phyloP scores from a whole-genome alignment of 2,329 filamentous ascomycete species.

The Waltergamsia citrina region DNA sequence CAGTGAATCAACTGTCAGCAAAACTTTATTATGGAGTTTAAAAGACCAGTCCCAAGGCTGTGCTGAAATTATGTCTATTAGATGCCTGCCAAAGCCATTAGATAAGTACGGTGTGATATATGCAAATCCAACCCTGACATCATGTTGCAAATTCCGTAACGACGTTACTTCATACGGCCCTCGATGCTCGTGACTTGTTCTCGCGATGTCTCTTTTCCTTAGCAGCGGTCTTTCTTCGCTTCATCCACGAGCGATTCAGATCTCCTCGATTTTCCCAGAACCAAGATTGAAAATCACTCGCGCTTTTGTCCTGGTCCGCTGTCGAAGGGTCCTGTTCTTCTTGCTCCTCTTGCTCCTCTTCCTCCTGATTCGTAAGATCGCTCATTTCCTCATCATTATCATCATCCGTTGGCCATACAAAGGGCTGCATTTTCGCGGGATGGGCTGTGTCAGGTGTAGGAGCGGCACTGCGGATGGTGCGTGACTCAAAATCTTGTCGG shows the following conservation, averaged over 20 bases:
- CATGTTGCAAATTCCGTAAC: too few relatives aligned
- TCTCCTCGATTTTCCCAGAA: conserved; percentile 61
- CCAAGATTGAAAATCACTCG: conserved; percentile 53
- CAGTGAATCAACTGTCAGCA: too few relatives aligned
- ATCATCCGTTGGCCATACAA: conserved; percentile 31
- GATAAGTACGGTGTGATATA: too few relatives aligned
- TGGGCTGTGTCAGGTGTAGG: conserved; percentile 92
- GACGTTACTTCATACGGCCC: conserved; percentile 24
- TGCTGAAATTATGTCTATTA: too few relatives aligned
- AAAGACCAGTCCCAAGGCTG: too few relatives aligned
- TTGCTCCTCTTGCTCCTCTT: conserved; percentile 5
- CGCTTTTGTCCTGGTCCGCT: conserved; percentile 16
- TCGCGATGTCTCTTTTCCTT: conserved; percentile 61
- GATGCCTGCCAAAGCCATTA: too few relatives aligned
- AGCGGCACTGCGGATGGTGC: conserved; percentile 75
- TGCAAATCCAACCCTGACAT: too few relatives aligned
- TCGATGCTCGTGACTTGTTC: conserved; percentile 45
- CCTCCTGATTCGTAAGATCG: conserved; percentile 16
- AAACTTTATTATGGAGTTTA: too few relatives aligned
- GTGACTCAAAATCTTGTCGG: conserved; percentile 65
- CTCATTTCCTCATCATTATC: conserved; percentile 30
- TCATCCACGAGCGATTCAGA: conserved; percentile 58
- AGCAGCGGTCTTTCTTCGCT: conserved; percentile 47
- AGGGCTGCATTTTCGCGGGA: conserved; percentile 52
- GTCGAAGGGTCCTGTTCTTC: conserved; percentile 7